These are phyloP conservation scores for Phytophthora chlamydospora DNA, from an alignment of 352 stramenopile genomes.

Conservation along the genomic window DNA sequence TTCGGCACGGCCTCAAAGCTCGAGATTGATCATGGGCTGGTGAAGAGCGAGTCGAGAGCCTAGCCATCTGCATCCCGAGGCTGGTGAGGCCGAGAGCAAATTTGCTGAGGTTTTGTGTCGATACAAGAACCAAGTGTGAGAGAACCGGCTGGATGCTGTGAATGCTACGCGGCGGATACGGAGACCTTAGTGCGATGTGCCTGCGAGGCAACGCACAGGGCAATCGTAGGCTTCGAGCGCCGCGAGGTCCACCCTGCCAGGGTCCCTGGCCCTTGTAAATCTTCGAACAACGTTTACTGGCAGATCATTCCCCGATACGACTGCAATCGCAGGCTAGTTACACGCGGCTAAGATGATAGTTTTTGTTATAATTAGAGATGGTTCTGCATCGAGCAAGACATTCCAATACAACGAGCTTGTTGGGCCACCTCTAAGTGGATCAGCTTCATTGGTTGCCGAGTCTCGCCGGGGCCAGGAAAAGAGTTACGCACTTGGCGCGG, in stretches of 20 bases:
- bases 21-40: slow-evolving; percentile 33
- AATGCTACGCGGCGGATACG: slow-evolving; percentile 11
- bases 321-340: too few species aligned
- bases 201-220: neutral
- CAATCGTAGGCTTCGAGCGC: neutral
- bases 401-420: slow-evolving; percentile 1
- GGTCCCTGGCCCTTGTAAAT: too few species aligned
- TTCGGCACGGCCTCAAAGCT: slow-evolving; percentile 33
- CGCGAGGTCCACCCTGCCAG: slow-evolving; percentile 7
- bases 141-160: slow-evolving; percentile 13
- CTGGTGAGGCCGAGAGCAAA: slow-evolving; percentile 22
- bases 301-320: too few species aligned
- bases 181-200: slow-evolving; percentile 5
- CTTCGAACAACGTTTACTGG: too few species aligned
- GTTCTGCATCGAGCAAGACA: too few species aligned
- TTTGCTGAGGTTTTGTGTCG: slow-evolving; percentile 1
- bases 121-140: slow-evolving; percentile 9
- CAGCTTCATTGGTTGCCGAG: too few species aligned
- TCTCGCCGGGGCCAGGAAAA: too few species aligned
- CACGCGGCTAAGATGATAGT: too few species aligned
- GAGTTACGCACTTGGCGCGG: too few species aligned
- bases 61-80: slow-evolving; percentile 17
- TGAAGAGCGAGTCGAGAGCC: slow-evolving; percentile 18
- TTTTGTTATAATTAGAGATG: too few species aligned
- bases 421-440: neutral